Conservation (phyloP, 768 basidiomycete genomes). For the Pisolithus orientalis region DNA sequence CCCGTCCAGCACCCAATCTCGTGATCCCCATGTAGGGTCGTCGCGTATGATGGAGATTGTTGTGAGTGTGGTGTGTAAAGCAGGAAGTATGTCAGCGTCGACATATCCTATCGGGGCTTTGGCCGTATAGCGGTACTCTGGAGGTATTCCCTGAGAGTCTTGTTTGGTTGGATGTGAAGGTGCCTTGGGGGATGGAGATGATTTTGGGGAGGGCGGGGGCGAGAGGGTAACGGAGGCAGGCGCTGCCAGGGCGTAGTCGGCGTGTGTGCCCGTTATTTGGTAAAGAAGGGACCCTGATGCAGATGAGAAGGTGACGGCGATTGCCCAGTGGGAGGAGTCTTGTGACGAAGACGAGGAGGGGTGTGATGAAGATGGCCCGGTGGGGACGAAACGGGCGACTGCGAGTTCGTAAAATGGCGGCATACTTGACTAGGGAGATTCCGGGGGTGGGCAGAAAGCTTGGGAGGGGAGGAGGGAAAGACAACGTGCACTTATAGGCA, state of each 20-base stretch:
- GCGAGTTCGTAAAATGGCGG: slow-evolving; percentile 29
- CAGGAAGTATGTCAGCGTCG: slow-evolving; percentile 24
- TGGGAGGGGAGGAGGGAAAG: neutral
- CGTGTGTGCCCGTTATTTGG: slow-evolving; percentile 22
- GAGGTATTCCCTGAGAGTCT: neutral
- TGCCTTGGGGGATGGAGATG: neutral
- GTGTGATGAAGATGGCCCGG: slow-evolving; percentile 7
- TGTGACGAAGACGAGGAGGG: slow-evolving; percentile 5
- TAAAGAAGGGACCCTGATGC: slow-evolving; percentile 25
- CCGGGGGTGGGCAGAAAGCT: neutral
- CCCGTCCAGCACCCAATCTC: slow-evolving; percentile 28
- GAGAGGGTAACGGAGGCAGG: slow-evolving; percentile 27
- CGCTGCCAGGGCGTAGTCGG: slow-evolving; percentile 25
- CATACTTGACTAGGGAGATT: slow-evolving; percentile 10
- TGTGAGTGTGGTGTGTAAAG: slow-evolving; percentile 23
- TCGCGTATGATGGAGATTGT: slow-evolving; percentile 19
- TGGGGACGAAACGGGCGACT: slow-evolving; percentile 21
- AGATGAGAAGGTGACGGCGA: slow-evolving; percentile 23
- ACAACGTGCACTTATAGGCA: slow-evolving; percentile 1
- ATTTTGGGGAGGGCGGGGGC: neutral
- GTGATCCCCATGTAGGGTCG: slow-evolving; percentile 23
- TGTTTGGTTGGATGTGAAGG: neutral
- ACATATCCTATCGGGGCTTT: slow-evolving; percentile 19
- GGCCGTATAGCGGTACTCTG: slow-evolving; percentile 1
- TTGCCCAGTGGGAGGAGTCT: slow-evolving; percentile 17